A percentile compares a stretch with the other conserved stretches of the same genome.
Evolutionary conservation across 75 land plant species (phyloP).

Genomic region (Sequoia sempervirens): DNA sequence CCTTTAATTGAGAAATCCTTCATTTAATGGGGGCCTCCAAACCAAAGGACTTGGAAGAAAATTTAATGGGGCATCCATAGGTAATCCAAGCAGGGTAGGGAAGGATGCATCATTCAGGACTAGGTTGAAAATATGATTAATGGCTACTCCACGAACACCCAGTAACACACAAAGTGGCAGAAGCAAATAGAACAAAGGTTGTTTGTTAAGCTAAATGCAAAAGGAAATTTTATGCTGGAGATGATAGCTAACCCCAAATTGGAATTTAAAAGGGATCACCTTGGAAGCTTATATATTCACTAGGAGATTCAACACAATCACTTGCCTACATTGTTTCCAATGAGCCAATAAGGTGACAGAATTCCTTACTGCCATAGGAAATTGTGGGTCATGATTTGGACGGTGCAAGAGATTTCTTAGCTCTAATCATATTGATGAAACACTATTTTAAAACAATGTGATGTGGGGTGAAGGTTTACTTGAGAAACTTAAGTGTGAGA

Average conservation of each 20-base stretch:
- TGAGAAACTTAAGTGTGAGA: too few species aligned
- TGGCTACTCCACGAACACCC: too few species aligned
- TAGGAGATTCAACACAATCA: not conserved
- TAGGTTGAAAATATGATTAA: too few species aligned
- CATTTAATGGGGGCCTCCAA: too few species aligned
- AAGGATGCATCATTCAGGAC: too few species aligned
- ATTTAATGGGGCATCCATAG: too few species aligned
- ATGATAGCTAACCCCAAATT: not conserved
- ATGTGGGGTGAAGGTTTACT: not conserved
- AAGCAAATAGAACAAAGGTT: too few species aligned
- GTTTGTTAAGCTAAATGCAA: not conserved
- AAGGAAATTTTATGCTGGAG: not conserved
- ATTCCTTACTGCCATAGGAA: not conserved
- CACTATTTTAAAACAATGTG: not conserved
- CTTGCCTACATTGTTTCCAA: not conserved
- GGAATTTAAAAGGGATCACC: not conserved
- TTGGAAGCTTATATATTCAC: not conserved
- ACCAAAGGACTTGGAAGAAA: too few species aligned
- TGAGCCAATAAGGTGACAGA: not conserved
- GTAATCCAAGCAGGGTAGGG: too few species aligned
- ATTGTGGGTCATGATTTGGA: not conserved
- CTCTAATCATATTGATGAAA: not conserved
- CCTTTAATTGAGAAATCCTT: too few species aligned
- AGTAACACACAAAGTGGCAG: too few species aligned
- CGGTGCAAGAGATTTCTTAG: not conserved